These are phyloP conservation scores for Malassezia brasiliensis DNA, from an alignment of 1,284 basidiomycete genomes.

Conservation along the genomic window DNA sequence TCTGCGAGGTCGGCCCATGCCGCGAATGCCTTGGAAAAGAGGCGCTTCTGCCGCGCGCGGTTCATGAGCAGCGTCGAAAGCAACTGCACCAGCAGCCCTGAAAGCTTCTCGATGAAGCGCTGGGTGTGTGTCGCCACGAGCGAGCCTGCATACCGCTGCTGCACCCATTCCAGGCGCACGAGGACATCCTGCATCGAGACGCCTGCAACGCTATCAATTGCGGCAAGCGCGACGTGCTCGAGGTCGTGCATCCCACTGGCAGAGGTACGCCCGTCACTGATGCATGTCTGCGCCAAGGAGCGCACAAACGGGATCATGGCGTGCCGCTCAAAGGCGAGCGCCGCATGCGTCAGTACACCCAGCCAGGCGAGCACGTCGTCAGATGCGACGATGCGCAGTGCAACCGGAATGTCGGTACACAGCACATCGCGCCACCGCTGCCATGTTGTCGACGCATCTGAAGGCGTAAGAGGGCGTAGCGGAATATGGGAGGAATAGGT, in stretches of 20 bases:
- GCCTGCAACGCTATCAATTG: neutral
- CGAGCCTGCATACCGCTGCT: neutral
- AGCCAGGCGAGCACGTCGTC: conserved; percentile 1
- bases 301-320: conserved; percentile 7
- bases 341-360: neutral
- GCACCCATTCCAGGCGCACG: conserved; percentile 8
- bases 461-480: neutral
- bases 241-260: conserved; percentile 4
- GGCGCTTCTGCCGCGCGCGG: conserved; percentile 14
- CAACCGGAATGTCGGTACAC: neutral
- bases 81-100: neutral
- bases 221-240: neutral
- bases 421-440: conserved; percentile 2
- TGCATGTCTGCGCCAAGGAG: conserved; percentile 1
- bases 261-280: conserved; percentile 1
- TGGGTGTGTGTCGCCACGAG: neutral
- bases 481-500: conserved; percentile 10
- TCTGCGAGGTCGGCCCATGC: conserved; percentile 13
- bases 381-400: neutral
- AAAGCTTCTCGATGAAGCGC: conserved; percentile 7
- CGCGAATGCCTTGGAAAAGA: conserved; percentile 9
- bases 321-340: neutral
- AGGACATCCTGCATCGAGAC: conserved; percentile 3
- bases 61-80: conserved; percentile 4
- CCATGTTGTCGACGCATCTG: neutral